Evolutionary conservation across 169 alveolate genomes (phyloP).

Genomic region (Plasmodium malariae): DNA sequence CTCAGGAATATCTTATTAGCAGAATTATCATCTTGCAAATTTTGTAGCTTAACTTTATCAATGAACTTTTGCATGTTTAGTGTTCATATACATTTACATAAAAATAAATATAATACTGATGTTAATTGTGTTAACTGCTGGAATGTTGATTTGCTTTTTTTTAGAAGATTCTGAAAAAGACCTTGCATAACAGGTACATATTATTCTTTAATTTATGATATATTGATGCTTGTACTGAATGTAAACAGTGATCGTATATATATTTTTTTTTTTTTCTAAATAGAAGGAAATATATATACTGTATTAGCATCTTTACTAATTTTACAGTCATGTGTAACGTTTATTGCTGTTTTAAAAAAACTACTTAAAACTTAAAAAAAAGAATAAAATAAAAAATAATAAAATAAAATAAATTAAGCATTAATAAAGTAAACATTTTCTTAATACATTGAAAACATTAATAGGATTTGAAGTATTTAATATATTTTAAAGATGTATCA

Average conservation of each 20-base stretch:
- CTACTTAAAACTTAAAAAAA: conserved; percentile 33
- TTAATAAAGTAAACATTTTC: neutral
- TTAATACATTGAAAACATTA: conserved; percentile 1
- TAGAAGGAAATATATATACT: neutral
- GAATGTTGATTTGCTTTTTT: neutral
- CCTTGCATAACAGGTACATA: too few relatives aligned
- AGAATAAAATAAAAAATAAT: neutral
- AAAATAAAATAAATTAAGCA: neutral
- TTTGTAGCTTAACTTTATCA: conserved; percentile 69
- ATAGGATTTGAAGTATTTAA: neutral
- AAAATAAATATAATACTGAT: too few relatives aligned
- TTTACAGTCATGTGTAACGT: conserved; percentile 7
- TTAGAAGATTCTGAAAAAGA: neutral
- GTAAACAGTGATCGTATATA: neutral
- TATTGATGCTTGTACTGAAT: neutral
- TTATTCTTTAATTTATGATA: too few relatives aligned
- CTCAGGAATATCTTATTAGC: conserved; percentile 15
- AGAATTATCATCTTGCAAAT: conserved; percentile 32
- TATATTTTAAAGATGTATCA: neutral
- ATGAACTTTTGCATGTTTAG: conserved; percentile 66
- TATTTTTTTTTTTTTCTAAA: neutral
- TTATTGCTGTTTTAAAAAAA: conserved; percentile 29
- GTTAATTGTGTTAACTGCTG: too few relatives aligned
- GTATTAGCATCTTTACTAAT: neutral
- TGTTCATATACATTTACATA: neutral